These are phyloP conservation scores for Microcyclospora tardicrescens DNA, from an alignment of 2,329 filamentous ascomycete genomes.

Conservation along the genomic window DNA sequence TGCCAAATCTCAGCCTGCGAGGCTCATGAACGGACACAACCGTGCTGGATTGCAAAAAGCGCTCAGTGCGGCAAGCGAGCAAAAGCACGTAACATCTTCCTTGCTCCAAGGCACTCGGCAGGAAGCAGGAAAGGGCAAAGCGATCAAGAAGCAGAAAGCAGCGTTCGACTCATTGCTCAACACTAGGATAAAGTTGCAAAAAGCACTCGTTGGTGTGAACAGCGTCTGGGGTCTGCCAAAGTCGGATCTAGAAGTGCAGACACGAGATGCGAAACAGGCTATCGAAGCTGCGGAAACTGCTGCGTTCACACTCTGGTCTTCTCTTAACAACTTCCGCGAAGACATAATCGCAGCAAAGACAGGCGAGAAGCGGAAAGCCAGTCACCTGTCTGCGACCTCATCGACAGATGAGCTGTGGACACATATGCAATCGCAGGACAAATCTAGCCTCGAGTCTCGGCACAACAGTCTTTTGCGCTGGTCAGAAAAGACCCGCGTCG, in stretches of 20 bases:
- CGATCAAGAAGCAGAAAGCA: slow-evolving; percentile 73
- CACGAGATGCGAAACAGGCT: slow-evolving; percentile 28
- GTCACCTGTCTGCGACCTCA: slow-evolving; percentile 40
- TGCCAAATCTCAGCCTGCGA: background rate
- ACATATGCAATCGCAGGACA: slow-evolving; percentile 54
- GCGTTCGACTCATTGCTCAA: slow-evolving; percentile 83
- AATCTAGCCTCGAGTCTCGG: slow-evolving; percentile 45
- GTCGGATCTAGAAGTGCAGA: slow-evolving; percentile 26
- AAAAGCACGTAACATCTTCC: slow-evolving; percentile 52
- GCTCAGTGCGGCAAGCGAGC: slow-evolving; percentile 44
- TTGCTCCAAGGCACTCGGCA: slow-evolving; percentile 55
- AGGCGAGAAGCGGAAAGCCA: slow-evolving; percentile 48
- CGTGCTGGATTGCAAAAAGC: slow-evolving; percentile 53
- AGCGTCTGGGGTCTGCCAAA: slow-evolving; percentile 40
- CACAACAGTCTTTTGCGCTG: slow-evolving; percentile 74
- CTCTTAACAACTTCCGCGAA: slow-evolving; percentile 57
- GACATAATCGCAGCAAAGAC: slow-evolving; percentile 41
- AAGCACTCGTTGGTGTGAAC: slow-evolving; percentile 72
- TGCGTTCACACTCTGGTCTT: slow-evolving; percentile 72
- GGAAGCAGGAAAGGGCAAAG: slow-evolving; percentile 73
- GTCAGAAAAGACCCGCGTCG: slow-evolving; percentile 63
- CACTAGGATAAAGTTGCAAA: slow-evolving; percentile 83
- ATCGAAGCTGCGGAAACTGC: slow-evolving; percentile 73
- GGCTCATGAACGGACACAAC: slow-evolving; percentile 15
- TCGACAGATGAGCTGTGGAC: slow-evolving; percentile 58